A percentile compares a stretch with the other conserved stretches of the same genome.
phyloP scores from a whole-genome alignment of 2,329 filamentous ascomycete genomes.

The Trichoderma polysporum region DNA sequence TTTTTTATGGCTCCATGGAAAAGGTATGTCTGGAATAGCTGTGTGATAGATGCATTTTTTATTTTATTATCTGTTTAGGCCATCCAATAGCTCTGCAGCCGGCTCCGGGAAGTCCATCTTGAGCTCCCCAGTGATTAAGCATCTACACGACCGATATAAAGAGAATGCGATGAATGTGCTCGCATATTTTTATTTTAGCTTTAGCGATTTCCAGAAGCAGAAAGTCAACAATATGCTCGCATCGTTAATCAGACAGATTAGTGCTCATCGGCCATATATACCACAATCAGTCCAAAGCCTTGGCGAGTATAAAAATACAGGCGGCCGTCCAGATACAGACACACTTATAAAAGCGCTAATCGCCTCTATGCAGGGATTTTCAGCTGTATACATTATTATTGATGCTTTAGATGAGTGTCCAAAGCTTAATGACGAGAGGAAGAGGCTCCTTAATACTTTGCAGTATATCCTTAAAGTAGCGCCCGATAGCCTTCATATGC shows the following conservation, averaged over 20 bases:
- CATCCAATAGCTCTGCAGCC: not conserved
- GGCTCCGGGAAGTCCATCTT: slow-evolving; percentile 11
- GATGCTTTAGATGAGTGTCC: slow-evolving; percentile 20
- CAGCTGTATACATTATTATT: slow-evolving; percentile 5
- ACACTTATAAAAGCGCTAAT: not conserved
- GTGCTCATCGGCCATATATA: not conserved
- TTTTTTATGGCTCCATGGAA: slow-evolving; percentile 21
- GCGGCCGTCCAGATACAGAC: not conserved
- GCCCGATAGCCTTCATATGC: slow-evolving; percentile 7
- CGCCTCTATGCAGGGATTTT: not conserved
- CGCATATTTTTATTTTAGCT: slow-evolving; percentile 18
- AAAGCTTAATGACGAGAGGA: not conserved
- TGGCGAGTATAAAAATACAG: not conserved
- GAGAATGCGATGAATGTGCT: not conserved
- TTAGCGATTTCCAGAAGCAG: slow-evolving; percentile 13
- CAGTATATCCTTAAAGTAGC: not conserved
- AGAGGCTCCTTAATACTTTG: not conserved
- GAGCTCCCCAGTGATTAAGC: slow-evolving; percentile 2
- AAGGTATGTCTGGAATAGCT: not conserved
- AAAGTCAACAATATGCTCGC: slow-evolving; percentile 9
- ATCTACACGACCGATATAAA: not conserved
- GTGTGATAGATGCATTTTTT: too few species aligned
- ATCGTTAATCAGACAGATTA: slow-evolving; percentile 18
- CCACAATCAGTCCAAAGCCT: slow-evolving; percentile 6
- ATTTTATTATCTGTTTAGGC: not conserved